phyloP scores from a whole-genome alignment of 2,329 filamentous ascomycete species.

The Metarhizium robertsii region DNA sequence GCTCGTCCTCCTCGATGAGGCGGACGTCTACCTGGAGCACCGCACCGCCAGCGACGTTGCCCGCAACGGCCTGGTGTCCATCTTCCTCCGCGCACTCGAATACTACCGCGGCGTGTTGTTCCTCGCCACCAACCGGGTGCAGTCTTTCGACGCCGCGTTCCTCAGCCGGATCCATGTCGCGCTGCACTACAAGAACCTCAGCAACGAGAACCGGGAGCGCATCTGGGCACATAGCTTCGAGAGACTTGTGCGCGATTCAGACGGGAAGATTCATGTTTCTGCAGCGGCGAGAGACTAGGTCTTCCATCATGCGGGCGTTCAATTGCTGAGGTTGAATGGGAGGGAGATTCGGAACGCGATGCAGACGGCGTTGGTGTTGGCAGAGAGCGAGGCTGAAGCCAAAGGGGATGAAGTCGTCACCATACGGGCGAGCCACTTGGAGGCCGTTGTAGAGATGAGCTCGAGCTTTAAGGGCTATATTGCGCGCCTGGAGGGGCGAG shows the following conservation, averaged over 20 bases:
- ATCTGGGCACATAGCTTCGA: not conserved
- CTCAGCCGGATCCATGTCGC: constrained; percentile 40
- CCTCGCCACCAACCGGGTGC: constrained; percentile 41
- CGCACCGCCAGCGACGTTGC: constrained; percentile 33
- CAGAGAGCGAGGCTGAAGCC: constrained; percentile 31
- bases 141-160: constrained; percentile 37
- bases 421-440: constrained; percentile 22
- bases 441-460: constrained; percentile 26
- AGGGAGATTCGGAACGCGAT: constrained; percentile 33
- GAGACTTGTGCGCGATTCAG: constrained; percentile 22
- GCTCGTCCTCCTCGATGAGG: constrained; percentile 48
- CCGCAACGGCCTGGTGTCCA: constrained; percentile 37
- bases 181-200: constrained; percentile 34
- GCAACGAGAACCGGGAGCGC: not conserved
- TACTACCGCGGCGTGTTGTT: constrained; percentile 42
- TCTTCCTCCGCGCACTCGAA: constrained; percentile 41
- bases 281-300: constrained; percentile 30
- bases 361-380: constrained; percentile 35
- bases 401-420: constrained; percentile 20
- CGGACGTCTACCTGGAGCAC: constrained; percentile 49
- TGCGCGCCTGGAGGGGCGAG: not conserved
- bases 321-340: constrained; percentile 30
- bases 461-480: constrained; percentile 24
- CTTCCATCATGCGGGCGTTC: constrained; percentile 26
- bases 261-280: constrained; percentile 25